Evolutionary conservation across 179 eudicot species (phyloP).

Genomic region (Beta lomatogona): DNA sequence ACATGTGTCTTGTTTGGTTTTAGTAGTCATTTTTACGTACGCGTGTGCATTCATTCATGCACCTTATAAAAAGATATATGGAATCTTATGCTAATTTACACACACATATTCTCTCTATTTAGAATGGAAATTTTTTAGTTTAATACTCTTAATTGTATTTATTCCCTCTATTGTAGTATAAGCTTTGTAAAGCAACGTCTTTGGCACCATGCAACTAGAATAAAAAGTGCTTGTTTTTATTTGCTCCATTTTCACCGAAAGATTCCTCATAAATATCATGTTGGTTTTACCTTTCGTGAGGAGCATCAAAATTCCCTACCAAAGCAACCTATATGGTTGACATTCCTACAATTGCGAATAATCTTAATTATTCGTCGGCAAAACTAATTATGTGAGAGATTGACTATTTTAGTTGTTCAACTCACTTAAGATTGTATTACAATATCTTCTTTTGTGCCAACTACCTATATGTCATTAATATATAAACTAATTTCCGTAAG

Average conservation of each 20-base stretch:
- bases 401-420: neutral
- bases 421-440: neutral
- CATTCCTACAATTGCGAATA: slow-evolving; percentile 3
- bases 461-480: too few species aligned
- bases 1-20: slow-evolving; percentile 30
- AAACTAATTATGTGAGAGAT: neutral
- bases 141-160: neutral
- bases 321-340: slow-evolving; percentile 1
- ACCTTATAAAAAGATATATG: neutral
- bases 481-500: too few species aligned
- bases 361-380: neutral
- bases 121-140: too few species aligned
- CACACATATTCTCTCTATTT: neutral
- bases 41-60: slow-evolving; percentile 25
- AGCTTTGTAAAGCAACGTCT: slow-evolving; percentile 7
- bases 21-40: slow-evolving; percentile 21
- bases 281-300: neutral
- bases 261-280: neutral
- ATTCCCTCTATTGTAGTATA: neutral
- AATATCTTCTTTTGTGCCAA: neutral
- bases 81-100: slow-evolving; percentile 27
- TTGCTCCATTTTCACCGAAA: neutral
- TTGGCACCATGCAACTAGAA: slow-evolving; percentile 14
- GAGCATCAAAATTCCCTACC: neutral
- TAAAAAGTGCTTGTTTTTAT: neutral